These are phyloP conservation scores for Mycena polygramma DNA, from an alignment of 768 basidiomycete genomes.

Conservation along the genomic window DNA sequence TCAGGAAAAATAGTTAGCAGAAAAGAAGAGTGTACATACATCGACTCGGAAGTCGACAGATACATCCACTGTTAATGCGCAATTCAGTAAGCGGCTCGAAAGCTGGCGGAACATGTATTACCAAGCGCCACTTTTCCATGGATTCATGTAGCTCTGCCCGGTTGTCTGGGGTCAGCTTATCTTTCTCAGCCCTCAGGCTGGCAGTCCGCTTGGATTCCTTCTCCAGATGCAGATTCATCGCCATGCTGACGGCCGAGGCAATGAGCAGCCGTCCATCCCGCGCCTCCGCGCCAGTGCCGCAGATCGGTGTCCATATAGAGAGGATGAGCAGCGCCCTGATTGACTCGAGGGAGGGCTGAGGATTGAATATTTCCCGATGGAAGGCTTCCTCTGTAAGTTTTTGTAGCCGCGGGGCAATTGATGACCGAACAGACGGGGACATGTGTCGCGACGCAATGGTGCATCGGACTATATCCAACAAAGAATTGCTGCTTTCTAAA, in stretches of 20 bases:
- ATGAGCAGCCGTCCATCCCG: conserved; percentile 54
- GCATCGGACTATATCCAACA: conserved; percentile 62
- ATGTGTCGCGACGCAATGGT: conserved; percentile 61
- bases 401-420: conserved; percentile 55
- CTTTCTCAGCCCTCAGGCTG: conserved; percentile 45
- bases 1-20: background rate
- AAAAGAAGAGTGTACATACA: conserved; percentile 43
- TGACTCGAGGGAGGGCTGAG: conserved; percentile 57
- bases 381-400: conserved; percentile 57
- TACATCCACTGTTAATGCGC: conserved; percentile 53
- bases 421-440: conserved; percentile 48
- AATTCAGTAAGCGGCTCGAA: conserved; percentile 3
- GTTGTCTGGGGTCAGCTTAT: conserved; percentile 17
- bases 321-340: conserved; percentile 58
- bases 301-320: conserved; percentile 59
- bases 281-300: conserved; percentile 29
- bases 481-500: conserved; percentile 42
- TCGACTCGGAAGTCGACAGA: conserved; percentile 53
- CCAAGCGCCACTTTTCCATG: conserved; percentile 53
- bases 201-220: conserved; percentile 50
- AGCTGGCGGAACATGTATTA: conserved; percentile 30
- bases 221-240: conserved; percentile 55
- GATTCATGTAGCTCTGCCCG: conserved; percentile 48
- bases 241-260: conserved; percentile 58
- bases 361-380: conserved; percentile 55